phyloP scores from a whole-genome alignment of 108 stramenopile genomes.

The Halocafeteria seosinensis region DNA sequence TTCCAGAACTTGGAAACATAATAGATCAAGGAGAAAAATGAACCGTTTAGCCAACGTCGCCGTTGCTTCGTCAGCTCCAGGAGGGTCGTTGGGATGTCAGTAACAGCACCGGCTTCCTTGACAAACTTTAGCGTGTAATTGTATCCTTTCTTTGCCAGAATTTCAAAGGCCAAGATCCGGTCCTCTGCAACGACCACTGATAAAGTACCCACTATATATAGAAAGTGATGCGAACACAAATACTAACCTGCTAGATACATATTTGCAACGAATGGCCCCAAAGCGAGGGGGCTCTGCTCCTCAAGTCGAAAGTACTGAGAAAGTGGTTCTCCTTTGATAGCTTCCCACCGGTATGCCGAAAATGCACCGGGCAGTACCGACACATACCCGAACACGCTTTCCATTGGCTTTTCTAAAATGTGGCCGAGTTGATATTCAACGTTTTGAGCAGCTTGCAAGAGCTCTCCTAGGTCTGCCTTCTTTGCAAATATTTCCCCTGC shows the following conservation, averaged over 20 bases:
- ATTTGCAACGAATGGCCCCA: neutral
- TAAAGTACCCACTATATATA: no score
- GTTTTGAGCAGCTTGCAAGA: neutral
- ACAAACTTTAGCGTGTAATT: neutral
- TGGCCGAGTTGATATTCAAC: neutral
- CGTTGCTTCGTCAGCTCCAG: neutral
- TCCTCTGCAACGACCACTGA: neutral
- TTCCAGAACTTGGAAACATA: neutral
- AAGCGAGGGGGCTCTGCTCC: neutral
- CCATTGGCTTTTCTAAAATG: neutral
- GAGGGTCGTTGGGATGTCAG: neutral
- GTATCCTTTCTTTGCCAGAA: neutral
- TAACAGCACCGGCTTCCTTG: neutral
- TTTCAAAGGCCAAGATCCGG: neutral
- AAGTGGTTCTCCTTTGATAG: neutral
- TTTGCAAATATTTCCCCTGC: neutral
- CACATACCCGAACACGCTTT: neutral
- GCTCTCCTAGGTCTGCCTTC: neutral
- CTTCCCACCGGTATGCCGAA: conserved; percentile 1
- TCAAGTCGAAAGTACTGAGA: neutral
- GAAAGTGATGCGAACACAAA: no score
- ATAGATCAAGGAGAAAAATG: neutral
- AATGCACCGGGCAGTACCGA: neutral
- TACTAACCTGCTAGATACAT: conserved; percentile 4
- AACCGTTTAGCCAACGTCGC: conserved; percentile 1